These are phyloP conservation scores for Gyrodon lividus DNA, from an alignment of 768 basidiomycete genomes.

Conservation along the genomic window DNA sequence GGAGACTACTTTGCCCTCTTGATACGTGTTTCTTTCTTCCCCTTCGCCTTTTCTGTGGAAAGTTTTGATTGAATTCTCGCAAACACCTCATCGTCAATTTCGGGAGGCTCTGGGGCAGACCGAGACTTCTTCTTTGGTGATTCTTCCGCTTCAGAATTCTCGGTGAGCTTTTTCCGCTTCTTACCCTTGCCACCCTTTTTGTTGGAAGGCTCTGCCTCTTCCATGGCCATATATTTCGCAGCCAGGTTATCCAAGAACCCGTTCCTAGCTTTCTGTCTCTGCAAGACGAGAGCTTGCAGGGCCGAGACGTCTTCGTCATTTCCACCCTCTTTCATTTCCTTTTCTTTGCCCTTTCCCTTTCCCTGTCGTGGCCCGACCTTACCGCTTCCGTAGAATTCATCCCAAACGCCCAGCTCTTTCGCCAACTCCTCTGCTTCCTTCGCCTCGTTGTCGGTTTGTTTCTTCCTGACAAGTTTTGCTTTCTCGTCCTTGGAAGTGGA, in stretches of 20 bases:
- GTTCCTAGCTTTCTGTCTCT: conserved; percentile 68
- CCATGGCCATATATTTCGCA: conserved; percentile 64
- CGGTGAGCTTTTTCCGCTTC: conserved; percentile 47
- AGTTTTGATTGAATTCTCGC: conserved; percentile 57
- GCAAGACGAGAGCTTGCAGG: conserved; percentile 79
- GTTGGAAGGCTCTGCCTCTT: conserved; percentile 26
- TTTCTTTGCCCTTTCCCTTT: conserved; percentile 45
- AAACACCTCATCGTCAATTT: conserved; percentile 68
- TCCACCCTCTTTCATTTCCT: conserved; percentile 35
- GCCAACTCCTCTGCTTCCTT: conserved; percentile 81
- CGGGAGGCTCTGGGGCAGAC: conserved; percentile 43
- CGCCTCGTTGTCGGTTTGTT: conserved; percentile 76
- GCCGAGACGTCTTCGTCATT: conserved; percentile 64
- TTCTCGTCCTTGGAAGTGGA: conserved; percentile 76
- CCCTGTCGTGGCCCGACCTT: conserved; percentile 59
- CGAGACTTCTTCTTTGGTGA: conserved; percentile 53
- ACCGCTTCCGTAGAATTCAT: conserved; percentile 84
- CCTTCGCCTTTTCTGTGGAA: conserved; percentile 47
- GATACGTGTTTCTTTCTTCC: conserved; percentile 30
- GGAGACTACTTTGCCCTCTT: conserved; percentile 36
- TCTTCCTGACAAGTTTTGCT: conserved; percentile 68
- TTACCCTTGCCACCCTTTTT: conserved; percentile 49
- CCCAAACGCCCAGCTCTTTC: conserved; percentile 90
- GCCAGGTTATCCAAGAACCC: conserved; percentile 75
- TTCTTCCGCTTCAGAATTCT: conserved; percentile 38